phyloP scores from a whole-genome alignment of 1,139 yeast genomes.

The Candida neerlandica region DNA sequence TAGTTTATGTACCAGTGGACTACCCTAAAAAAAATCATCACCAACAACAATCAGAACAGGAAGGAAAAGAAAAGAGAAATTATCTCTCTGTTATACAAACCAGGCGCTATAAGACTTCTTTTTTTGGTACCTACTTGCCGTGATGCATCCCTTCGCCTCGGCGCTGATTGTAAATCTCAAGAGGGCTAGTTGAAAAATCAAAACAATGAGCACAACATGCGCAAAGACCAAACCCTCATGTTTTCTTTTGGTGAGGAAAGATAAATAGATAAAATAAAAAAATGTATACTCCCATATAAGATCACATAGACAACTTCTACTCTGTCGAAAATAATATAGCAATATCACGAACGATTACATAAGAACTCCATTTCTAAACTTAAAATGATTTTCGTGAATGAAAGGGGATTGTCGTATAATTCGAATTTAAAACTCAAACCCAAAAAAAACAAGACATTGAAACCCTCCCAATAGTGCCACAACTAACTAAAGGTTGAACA shows the following conservation, averaged over 20 bases:
- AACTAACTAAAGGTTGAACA: no score
- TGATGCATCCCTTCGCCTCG: not conserved
- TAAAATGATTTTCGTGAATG: not conserved
- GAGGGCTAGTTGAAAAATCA: not conserved
- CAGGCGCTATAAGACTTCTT: not conserved
- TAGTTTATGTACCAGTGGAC: no score
- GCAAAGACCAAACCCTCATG: not conserved
- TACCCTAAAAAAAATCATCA: no score
- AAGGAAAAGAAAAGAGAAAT: not conserved
- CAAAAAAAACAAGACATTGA: not conserved
- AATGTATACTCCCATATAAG: no score
- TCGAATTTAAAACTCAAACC: slow-evolving; percentile 3
- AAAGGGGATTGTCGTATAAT: slow-evolving; percentile 1
- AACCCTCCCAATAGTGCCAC: not conserved
- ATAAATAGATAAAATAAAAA: no score
- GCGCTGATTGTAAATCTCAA: not conserved
- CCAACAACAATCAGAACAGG: not conserved
- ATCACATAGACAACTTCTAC: no score
- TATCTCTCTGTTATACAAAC: not conserved
- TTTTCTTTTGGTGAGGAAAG: no score
- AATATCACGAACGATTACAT: not conserved
- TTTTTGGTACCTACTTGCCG: slow-evolving; percentile 3
- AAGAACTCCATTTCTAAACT: no score
- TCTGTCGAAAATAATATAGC: not conserved
- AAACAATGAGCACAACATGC: not conserved